phyloP scores from a whole-genome alignment of 2,329 filamentous ascomycete species.

The Phyllosticta citrichinensis region DNA sequence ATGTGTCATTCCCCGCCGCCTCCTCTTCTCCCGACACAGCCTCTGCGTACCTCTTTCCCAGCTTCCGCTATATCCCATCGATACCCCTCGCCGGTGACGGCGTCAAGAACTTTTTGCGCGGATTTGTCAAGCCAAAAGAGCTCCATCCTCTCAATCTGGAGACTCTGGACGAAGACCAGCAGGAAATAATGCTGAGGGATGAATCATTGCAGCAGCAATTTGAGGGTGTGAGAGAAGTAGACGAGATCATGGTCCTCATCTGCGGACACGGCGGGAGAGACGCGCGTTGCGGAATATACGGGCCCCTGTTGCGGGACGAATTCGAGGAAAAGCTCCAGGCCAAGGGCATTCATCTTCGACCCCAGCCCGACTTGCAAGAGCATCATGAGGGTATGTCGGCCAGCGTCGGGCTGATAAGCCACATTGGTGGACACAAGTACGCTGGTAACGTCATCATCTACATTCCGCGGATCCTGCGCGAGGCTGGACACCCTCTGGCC shows the following conservation, averaged over 20 bases:
- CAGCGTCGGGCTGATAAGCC: slow-evolving; percentile 61
- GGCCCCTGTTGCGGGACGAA: slow-evolving; percentile 59
- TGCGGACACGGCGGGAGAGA: slow-evolving; percentile 84
- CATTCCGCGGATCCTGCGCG: slow-evolving; percentile 45
- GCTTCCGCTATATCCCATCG: slow-evolving; percentile 68
- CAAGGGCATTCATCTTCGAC: slow-evolving; percentile 29
- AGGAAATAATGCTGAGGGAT: slow-evolving; percentile 36
- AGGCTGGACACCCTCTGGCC: slow-evolving; percentile 44
- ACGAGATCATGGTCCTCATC: slow-evolving; percentile 67
- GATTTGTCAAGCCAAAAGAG: slow-evolving; percentile 53
- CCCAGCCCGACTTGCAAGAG: slow-evolving; percentile 35
- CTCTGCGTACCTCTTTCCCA: slow-evolving; percentile 69
- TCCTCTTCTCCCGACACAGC: slow-evolving; percentile 34
- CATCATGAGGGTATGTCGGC: slow-evolving; percentile 26
- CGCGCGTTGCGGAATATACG: slow-evolving; percentile 68
- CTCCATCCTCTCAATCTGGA: slow-evolving; percentile 51
- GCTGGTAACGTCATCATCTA: slow-evolving; percentile 80
- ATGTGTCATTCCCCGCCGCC: slow-evolving; percentile 60
- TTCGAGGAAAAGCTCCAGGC: slow-evolving; percentile 53
- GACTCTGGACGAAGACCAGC: slow-evolving; percentile 43
- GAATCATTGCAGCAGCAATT: slow-evolving; percentile 39
- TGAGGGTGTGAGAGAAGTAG: slow-evolving; percentile 48
- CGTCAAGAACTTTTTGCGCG: slow-evolving; percentile 48
- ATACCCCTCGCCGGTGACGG: slow-evolving; percentile 54
- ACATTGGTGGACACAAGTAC: slow-evolving; percentile 78